A percentile compares a stretch with the other conserved stretches of the same genome.
Evolutionary conservation across 768 basidiomycete genomes (phyloP).

Genomic region (Boletus huronensis): DNA sequence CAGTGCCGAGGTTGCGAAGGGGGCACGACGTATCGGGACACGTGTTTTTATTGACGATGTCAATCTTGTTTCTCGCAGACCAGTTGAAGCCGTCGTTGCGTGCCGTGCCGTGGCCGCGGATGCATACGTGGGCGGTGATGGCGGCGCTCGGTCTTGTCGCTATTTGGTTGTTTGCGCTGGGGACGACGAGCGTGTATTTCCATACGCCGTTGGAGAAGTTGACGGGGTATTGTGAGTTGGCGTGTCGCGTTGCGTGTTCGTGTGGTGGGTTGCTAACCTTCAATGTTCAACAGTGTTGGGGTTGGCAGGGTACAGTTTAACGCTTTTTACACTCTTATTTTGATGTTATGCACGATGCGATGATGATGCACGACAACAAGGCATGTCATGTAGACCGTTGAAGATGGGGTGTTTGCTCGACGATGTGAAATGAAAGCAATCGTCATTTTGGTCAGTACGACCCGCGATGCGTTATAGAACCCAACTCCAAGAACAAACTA

Average conservation of each 20-base stretch:
- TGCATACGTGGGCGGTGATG: conserved; percentile 48
- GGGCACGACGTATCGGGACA: conserved; percentile 97
- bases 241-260: background rate
- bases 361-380: background rate
- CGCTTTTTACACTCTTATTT: conserved; percentile 28
- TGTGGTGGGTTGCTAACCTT: background rate
- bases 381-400: background rate
- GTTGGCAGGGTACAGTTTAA: conserved; percentile 34
- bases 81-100: conserved; percentile 61
- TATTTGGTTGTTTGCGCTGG: conserved; percentile 70
- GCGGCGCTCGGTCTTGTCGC: conserved; percentile 47
- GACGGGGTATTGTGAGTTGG: conserved; percentile 71
- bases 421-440: background rate
- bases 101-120: conserved; percentile 35
- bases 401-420: background rate
- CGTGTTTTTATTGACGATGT: conserved; percentile 82
- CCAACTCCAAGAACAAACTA: background rate
- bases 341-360: conserved; percentile 2
- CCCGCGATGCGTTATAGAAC: no score
- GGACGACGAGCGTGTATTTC: conserved; percentile 87
- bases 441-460: background rate
- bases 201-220: conserved; percentile 87
- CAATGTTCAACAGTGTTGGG: conserved; percentile 34
- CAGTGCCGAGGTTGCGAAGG: conserved; percentile 59
- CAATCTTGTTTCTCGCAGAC: conserved; percentile 72